Evolutionary conservation across 192 early-diverging fungal species (phyloP), one percentile per base, ranked within the genome.

Genomic region (Oehlia diaphana): DNA sequence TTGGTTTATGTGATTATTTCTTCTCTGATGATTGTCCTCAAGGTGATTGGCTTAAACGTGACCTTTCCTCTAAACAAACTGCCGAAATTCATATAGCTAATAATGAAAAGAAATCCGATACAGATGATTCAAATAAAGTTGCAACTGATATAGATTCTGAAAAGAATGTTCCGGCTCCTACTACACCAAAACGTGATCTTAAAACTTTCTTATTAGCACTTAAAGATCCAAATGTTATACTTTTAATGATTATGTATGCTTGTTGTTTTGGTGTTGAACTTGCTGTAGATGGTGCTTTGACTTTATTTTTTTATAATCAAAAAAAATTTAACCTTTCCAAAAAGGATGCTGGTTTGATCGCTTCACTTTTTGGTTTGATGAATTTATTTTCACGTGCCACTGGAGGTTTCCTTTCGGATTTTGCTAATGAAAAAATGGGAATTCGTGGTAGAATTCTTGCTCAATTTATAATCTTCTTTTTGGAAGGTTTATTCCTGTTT

Each of bases 261-360:
- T 93, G 90, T 79, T 85, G 81, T 9, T 92, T 92, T 80, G 91
- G 91, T 33, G 83, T 90, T 8, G 91, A 92, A 82, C 80, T 92
- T 35, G 82, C 89, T 19, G 82, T 92, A 12, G 91, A 92, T 81
- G 85, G 83, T 49, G 83, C 87, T 67, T 83, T 92, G 39, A 87
- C 82, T 9, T 70, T 65, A n/a, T 91, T 89, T 53, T 88, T 89
- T 63, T 64, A 79, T 21, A 69, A 23, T 2, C 81, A 83, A 12
- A 47, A 47, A 12, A 10, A 12, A 26, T 92, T 90, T 65, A 58
- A 75, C 0, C 79, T 90, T 42, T 69, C 72, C 28, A 82, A 87
- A 53, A 81, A 78, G 2, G 82, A 77, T 31, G 88, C 88, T 85
- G 9, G 91, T 88, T 79, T 67, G 86, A 74, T 91, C 67, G 91